These are phyloP conservation scores for Aleurites moluccanus DNA, from an alignment of 441 rosid species.

Conservation along the genomic window DNA sequence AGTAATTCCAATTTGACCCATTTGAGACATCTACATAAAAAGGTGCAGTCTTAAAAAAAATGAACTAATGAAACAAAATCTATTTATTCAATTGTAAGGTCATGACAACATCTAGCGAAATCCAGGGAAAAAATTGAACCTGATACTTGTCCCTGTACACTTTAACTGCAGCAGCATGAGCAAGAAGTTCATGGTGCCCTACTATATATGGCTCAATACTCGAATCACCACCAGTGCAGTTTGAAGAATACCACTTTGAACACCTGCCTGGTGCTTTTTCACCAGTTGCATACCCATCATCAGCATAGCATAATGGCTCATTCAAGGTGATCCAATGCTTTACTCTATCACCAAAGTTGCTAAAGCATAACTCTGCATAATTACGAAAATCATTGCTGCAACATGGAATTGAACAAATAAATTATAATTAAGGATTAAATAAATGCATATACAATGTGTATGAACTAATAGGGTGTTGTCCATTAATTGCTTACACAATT, in stretches of 20 bases:
- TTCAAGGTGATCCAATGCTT: constrained; percentile 30
- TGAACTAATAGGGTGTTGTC: background rate
- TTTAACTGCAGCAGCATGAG: constrained; percentile 26
- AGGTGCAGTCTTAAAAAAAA: background rate
- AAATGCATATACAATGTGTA: background rate
- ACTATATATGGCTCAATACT: constrained; percentile 21
- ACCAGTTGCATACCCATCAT: constrained; percentile 14
- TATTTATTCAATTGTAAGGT: background rate
- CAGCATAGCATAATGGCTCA: constrained; percentile 18
- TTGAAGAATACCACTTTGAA: background rate
- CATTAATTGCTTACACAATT: constrained; percentile 27
- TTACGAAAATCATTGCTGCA: constrained; percentile 16
- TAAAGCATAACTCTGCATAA: constrained; percentile 28
- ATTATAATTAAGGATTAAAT: background rate
- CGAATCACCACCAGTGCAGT: constrained; percentile 21
- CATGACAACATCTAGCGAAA: no score
- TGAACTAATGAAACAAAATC: background rate
- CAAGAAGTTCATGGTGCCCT: constrained; percentile 17
- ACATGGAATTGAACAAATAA: background rate
- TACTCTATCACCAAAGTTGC: constrained; percentile 27
- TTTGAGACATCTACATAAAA: background rate
- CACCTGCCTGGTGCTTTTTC: constrained; percentile 25
- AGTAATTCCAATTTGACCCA: constrained; percentile 17
- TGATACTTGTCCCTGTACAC: constrained; percentile 10
- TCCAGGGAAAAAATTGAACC: background rate